Conservation (phyloP, 176 grass and related monocot species). For the Oryza australiensis region DNA sequence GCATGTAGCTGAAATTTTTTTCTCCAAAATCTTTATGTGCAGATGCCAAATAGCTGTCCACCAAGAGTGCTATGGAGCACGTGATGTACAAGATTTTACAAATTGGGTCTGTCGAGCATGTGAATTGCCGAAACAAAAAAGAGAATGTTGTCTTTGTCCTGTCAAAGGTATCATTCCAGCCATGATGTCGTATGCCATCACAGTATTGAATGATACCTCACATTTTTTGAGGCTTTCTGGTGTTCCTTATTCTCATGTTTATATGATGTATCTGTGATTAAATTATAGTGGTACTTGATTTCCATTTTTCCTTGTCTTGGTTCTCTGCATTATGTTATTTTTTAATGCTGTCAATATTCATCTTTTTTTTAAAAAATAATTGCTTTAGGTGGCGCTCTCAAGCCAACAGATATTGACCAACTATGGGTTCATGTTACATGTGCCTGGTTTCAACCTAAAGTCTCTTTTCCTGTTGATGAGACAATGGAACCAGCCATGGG, state of each 20-base stretch:
- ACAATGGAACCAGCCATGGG: slow-evolving; percentile 91
- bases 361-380: slow-evolving; percentile 10
- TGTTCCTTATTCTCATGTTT: neutral
- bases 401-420: slow-evolving; percentile 78
- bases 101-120: slow-evolving; percentile 95
- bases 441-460: slow-evolving; percentile 94
- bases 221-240: neutral
- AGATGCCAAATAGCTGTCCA: slow-evolving; percentile 97
- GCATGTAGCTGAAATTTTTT: neutral
- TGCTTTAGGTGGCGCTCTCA: slow-evolving; percentile 77
- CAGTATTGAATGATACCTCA: slow-evolving; percentile 1
- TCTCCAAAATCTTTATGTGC: slow-evolving; percentile 36
- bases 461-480: slow-evolving; percentile 67
- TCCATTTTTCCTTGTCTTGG: neutral
- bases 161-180: slow-evolving; percentile 70
- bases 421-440: slow-evolving; percentile 96
- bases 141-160: slow-evolving; percentile 84
- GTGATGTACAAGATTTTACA: slow-evolving; percentile 65
- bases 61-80: slow-evolving; percentile 92
- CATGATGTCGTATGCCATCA: neutral
- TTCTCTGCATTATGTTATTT: neutral
- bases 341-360: slow-evolving; percentile 15
- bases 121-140: slow-evolving; percentile 59
- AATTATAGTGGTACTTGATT: slow-evolving; percentile 13
- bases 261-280: slow-evolving; percentile 11